These are phyloP conservation scores for Amanita polypyramis DNA, from an alignment of 768 basidiomycete species.

Conservation along the genomic window DNA sequence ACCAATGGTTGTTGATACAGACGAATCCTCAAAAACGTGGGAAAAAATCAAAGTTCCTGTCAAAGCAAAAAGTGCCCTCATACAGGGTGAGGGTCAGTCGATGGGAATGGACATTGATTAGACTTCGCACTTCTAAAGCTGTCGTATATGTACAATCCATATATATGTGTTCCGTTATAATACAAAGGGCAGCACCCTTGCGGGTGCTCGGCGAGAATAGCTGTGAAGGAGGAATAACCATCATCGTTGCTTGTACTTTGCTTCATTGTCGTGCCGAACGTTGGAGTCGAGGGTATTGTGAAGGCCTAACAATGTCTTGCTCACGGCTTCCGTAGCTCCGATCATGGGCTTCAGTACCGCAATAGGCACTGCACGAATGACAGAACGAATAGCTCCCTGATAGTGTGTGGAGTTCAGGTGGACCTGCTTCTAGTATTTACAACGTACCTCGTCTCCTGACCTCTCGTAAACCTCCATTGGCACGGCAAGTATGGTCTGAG, in stretches of 20 bases:
- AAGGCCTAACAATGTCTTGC: constrained; percentile 89
- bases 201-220: neutral
- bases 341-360: constrained; percentile 98
- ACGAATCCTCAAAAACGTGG: constrained; percentile 38
- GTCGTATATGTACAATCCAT: neutral
- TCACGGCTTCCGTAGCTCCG: constrained; percentile 92
- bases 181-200: too few relatives aligned
- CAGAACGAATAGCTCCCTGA: constrained; percentile 87
- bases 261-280: constrained; percentile 72
- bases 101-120: constrained; percentile 90
- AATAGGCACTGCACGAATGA: constrained; percentile 94
- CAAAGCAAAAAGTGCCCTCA: constrained; percentile 60
- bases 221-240: constrained; percentile 10
- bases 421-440: neutral
- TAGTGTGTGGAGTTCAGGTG: neutral
- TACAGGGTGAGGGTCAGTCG: constrained; percentile 73
- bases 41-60: constrained; percentile 72
- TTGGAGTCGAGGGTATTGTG: constrained; percentile 90
- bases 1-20: constrained; percentile 38
- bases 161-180: too few relatives aligned
- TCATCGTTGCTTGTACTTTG: constrained; percentile 85
- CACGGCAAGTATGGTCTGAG: constrained; percentile 95
- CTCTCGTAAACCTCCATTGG: constrained; percentile 99
- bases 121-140: neutral
- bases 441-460: constrained; percentile 76